Conservation (phyloP, 2,329 filamentous ascomycete species). For the Seiridium cupressi region DNA sequence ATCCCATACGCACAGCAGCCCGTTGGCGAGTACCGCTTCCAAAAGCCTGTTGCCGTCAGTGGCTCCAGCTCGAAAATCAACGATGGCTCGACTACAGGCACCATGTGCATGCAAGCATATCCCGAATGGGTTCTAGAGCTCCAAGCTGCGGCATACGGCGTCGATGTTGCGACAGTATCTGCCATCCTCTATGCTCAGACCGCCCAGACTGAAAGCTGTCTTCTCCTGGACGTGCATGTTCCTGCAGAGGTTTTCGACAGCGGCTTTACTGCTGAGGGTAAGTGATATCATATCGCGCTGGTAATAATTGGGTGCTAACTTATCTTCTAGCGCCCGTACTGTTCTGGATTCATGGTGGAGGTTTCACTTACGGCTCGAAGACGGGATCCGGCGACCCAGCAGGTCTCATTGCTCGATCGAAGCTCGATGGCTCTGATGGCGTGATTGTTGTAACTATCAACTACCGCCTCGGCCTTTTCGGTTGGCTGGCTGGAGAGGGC, state of each 20-base stretch:
- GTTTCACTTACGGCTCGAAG: constrained; percentile 22
- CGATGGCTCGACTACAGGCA: constrained; percentile 8
- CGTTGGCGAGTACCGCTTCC: constrained; percentile 31
- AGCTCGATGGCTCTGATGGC: constrained; percentile 6
- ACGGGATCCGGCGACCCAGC: constrained; percentile 15
- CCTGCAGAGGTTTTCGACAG: constrained; percentile 13
- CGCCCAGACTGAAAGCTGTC: constrained; percentile 22
- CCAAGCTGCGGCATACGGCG: constrained; percentile 9
- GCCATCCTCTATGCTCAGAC: constrained; percentile 13
- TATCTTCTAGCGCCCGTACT: constrained; percentile 17
- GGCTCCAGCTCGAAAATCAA: constrained; percentile 21
- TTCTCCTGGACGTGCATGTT: constrained; percentile 19
- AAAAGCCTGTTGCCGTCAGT: constrained; percentile 23
- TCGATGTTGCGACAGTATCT: constrained; percentile 11
- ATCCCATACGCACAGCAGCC: constrained; percentile 36
- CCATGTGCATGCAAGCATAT: constrained; percentile 27
- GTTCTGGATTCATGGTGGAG: constrained; percentile 24
- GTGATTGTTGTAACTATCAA: constrained; percentile 21
- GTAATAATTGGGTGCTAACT: background rate
- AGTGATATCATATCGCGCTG: background rate
- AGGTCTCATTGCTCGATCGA: constrained; percentile 16
- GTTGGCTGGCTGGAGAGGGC: constrained; percentile 17
- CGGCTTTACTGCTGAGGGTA: background rate
- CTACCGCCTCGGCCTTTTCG: constrained; percentile 23
- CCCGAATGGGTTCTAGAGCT: constrained; percentile 23